phyloP scores from a whole-genome alignment of 2,329 filamentous ascomycete genomes.

The Aureobasidium uvarum region DNA sequence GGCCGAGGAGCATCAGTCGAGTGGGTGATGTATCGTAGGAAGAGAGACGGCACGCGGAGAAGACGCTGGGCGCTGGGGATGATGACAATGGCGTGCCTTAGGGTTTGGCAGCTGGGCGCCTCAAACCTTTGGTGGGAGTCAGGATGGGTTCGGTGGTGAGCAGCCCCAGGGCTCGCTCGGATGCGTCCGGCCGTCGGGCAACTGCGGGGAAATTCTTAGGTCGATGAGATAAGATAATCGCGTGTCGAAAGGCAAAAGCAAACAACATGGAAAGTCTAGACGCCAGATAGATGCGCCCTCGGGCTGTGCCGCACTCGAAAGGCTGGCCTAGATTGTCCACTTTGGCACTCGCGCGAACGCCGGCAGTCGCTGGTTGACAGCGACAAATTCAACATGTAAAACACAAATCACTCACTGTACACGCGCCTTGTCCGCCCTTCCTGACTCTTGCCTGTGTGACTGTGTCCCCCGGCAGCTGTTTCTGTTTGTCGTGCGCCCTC shows the following conservation, averaged over 20 bases:
- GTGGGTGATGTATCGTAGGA: neutral
- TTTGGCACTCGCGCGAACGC: neutral
- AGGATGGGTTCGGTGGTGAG: neutral
- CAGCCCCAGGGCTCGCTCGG: conserved; percentile 1
- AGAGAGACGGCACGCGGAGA: neutral
- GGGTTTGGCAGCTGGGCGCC: conserved; percentile 3
- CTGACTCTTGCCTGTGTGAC: conserved; percentile 15
- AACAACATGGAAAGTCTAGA: conserved; percentile 14
- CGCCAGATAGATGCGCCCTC: no score
- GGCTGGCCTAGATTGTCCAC: neutral
- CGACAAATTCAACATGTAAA: conserved; percentile 17
- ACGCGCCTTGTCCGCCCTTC: neutral
- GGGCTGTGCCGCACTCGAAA: neutral
- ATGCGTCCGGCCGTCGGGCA: neutral
- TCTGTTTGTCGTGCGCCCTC: neutral
- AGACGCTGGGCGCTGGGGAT: neutral
- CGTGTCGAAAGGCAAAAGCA: neutral
- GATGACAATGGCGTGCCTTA: conserved; percentile 21
- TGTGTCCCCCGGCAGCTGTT: neutral
- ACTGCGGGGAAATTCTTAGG: neutral
- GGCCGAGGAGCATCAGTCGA: conserved; percentile 10
- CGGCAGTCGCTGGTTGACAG: conserved; percentile 4
- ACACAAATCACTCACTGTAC: conserved; percentile 1
- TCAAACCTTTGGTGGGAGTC: neutral
- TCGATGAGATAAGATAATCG: conserved; percentile 16